phyloP scores from a whole-genome alignment of 2,329 filamentous ascomycete genomes.

The Aspergillus pseudoviridinutans region DNA sequence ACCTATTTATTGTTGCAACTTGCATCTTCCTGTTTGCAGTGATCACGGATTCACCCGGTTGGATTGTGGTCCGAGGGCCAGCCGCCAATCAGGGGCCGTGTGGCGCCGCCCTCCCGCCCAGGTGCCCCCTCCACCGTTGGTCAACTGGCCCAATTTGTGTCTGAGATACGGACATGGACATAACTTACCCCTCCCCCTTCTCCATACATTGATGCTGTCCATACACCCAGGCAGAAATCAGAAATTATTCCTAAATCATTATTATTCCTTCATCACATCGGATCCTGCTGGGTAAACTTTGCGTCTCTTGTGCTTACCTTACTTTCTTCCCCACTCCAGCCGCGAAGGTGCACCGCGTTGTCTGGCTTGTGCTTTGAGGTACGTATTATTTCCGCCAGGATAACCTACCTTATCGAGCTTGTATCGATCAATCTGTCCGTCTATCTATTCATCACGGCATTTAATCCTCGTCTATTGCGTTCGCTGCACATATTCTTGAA shows the following conservation, averaged over 20 bases:
- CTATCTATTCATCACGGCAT: background rate
- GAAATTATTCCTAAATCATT: no score
- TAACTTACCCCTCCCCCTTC: background rate
- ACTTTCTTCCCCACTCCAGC: background rate
- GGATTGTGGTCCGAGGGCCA: background rate
- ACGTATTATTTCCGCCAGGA: background rate
- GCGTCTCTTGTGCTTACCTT: background rate
- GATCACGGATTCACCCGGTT: constrained; percentile 1
- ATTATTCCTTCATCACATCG: no score
- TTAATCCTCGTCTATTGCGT: background rate
- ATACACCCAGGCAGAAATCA: background rate
- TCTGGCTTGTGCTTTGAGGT: background rate
- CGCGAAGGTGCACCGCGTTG: background rate
- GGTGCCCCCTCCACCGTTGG: background rate
- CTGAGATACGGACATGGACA: no score
- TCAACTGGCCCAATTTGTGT: background rate
- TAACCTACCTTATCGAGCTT: no score
- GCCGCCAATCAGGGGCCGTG: constrained; percentile 10
- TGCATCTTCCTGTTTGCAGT: background rate
- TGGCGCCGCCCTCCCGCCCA: constrained; percentile 13
- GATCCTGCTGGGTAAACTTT: background rate
- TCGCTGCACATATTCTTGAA: background rate
- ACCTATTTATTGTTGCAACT: background rate
- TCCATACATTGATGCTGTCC: no score
- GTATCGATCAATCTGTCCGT: no score